A percentile compares a stretch with the other conserved stretches of the same genome.
These are phyloP conservation scores for Heterobasidion occidentale DNA, from an alignment of 1,284 basidiomycete genomes.

Conservation along the genomic window DNA sequence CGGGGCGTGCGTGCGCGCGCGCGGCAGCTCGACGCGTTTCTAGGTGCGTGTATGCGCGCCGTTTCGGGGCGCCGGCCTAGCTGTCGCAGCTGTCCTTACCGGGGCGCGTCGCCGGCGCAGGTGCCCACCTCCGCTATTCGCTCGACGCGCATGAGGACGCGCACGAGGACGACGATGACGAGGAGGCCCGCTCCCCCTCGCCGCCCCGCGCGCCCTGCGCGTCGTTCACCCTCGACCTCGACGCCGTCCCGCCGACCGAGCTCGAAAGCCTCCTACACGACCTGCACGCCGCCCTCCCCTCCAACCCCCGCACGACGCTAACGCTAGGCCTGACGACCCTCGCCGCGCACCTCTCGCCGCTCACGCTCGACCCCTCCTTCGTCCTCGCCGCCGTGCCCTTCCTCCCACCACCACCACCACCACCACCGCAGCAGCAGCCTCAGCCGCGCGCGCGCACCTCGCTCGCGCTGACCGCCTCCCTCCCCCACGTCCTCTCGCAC, in stretches of 20 bases:
- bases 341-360: background rate
- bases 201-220: no score
- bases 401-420: background rate
- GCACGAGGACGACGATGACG: no score
- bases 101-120: no score
- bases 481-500: background rate
- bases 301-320: no score
- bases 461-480: background rate
- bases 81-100: no score
- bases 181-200: no score
- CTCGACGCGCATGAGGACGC: no score
- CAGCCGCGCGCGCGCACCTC: background rate
- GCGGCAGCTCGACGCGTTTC: background rate
- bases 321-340: background rate
- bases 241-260: background rate
- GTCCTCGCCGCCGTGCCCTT: background rate
- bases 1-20: no score
- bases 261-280: background rate
- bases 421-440: background rate
- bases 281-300: background rate
- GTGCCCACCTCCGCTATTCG: no score
- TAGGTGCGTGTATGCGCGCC: background rate
- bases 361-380: background rate
- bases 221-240: background rate
- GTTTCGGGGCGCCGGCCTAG: no score